These are phyloP conservation scores for Fistulifera solaris DNA, from an alignment of 108 stramenopile genomes.

Conservation along the genomic window DNA sequence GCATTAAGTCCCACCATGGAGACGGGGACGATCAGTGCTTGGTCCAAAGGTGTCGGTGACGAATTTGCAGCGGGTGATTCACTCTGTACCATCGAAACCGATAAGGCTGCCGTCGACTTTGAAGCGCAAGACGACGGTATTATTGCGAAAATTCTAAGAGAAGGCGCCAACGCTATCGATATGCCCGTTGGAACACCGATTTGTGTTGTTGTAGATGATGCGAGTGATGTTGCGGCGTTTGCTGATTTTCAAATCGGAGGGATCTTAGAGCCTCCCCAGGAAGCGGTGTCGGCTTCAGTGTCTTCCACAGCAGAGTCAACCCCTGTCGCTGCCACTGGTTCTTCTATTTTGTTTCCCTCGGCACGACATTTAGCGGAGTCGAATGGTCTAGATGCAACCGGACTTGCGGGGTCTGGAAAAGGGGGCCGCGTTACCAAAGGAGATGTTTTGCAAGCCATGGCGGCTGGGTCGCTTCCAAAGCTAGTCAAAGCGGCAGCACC, in stretches of 20 bases:
- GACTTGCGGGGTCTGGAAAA: constrained; percentile 71
- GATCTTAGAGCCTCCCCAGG: constrained; percentile 10
- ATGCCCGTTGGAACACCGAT: constrained; percentile 87
- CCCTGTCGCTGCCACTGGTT: constrained; percentile 25
- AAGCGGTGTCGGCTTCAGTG: constrained; percentile 7
- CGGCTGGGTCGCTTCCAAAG: constrained; percentile 27
- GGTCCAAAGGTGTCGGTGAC: constrained; percentile 79
- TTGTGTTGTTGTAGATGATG: constrained; percentile 86
- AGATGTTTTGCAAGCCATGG: constrained; percentile 75
- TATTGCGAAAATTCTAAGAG: constrained; percentile 88
- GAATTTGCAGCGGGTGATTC: constrained; percentile 84
- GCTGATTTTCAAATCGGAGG: constrained; percentile 66
- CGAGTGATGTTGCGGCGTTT: constrained; percentile 81
- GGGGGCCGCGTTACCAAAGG: constrained; percentile 87
- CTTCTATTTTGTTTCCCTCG: constrained; percentile 61
- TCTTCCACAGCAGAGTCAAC: constrained; percentile 15
- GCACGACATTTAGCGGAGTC: constrained; percentile 73
- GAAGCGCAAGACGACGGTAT: constrained; percentile 92
- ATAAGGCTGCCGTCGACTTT: constrained; percentile 97
- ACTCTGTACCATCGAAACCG: constrained; percentile 94
- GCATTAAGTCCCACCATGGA: constrained; percentile 97
- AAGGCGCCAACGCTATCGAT: constrained; percentile 61
- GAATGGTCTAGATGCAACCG: constrained; percentile 68
- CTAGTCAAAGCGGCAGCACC: constrained; percentile 19
- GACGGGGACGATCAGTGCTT: constrained; percentile 77